Base-by-base conservation (phyloP, 495 filamentous ascomycete species). In the Neurospora terricola region DNA sequence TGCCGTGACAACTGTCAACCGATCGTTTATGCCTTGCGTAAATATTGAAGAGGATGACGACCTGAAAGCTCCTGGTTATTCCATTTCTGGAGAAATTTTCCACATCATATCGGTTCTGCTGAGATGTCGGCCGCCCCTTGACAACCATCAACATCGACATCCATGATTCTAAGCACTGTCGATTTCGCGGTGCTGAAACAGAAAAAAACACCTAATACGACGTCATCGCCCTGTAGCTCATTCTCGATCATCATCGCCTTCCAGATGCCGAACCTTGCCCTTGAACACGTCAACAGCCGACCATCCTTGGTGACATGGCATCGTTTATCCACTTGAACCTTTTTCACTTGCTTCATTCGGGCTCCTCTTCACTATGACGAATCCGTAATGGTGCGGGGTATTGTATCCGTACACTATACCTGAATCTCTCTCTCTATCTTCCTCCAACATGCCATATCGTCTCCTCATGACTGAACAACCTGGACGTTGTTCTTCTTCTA, bases 401-500 rank as follows among this genome's bases (percentile, higher is more conserved):
- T 66, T 66, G 54, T 66, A 66, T 66, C 54, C 54, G 23, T 66
- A 66, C 54, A 66, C 27, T 34, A 66, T 66, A 66, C 54, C 7
- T 66, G 30, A 34, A 66, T 18, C 54, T 18, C 34, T 34, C 54
- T 27, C 36, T 34, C 70, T 59, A 59, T 72, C 66, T 69, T 38
- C 40, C 40, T 42, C 34, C 21, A 43, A 39, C 36, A 59, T 66
- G 5, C 23, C 45, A 7, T 18, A 12, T 12, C 66, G 8, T 18
- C 39, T 40, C 73, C 69, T 82, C 80, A 84, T 84, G 85, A 92
- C 81, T 96, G 93, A 71, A 99, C 94, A 73, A 99, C 93, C 82
- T 98, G 95, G 72, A 99, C 89, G 78, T 98, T 97, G 84, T 99
- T 97, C 90, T 98, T 98, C 81, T 97, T 97, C 96, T 98, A 80